phyloP scores from a whole-genome alignment of 208 protist species.

The Strigomonas culicis region DNA sequence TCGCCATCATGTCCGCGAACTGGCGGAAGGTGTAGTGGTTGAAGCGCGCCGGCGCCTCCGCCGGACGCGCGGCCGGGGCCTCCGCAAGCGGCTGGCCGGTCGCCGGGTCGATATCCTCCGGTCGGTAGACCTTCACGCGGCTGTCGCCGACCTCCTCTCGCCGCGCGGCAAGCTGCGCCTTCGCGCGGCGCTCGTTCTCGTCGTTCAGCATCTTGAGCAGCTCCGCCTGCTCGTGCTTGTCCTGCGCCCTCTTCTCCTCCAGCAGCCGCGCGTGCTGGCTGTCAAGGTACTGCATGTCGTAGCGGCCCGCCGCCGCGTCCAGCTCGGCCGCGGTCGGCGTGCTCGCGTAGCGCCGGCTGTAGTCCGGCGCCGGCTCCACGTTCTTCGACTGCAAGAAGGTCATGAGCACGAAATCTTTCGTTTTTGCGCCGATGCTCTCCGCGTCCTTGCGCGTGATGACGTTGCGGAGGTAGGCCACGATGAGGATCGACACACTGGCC shows the following conservation, averaged over 20 bases:
- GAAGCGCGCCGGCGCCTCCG: slow-evolving; percentile 22
- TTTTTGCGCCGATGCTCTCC: slow-evolving; percentile 49
- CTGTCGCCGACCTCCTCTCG: slow-evolving; percentile 4
- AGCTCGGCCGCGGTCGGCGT: slow-evolving; percentile 72
- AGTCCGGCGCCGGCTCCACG: slow-evolving; percentile 74
- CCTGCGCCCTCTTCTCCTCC: slow-evolving; percentile 41
- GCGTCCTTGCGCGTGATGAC: slow-evolving; percentile 59
- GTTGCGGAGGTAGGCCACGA: slow-evolving; percentile 49
- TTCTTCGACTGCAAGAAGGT: slow-evolving; percentile 76
- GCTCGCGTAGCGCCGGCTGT: slow-evolving; percentile 71
- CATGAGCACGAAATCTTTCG: slow-evolving; percentile 64
- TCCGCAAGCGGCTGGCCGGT: slow-evolving; percentile 11
- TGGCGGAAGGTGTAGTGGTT: slow-evolving; percentile 52
- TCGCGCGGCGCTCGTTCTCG: slow-evolving; percentile 38
- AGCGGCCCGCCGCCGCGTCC: slow-evolving; percentile 43
- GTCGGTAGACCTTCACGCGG: slow-evolving; percentile 53
- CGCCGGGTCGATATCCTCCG: slow-evolving; percentile 40
- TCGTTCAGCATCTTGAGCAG: slow-evolving; percentile 79
- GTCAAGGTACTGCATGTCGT: slow-evolving; percentile 29
- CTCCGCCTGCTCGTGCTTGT: slow-evolving; percentile 48
- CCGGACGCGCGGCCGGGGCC: slow-evolving; percentile 3
- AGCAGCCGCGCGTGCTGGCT: slow-evolving; percentile 22
- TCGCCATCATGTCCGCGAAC: slow-evolving; percentile 59
- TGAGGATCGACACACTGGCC: slow-evolving; percentile 40
- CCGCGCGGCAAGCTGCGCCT: background rate